Evolutionary conservation across 2,329 filamentous ascomycete genomes (phyloP), one percentile per base, ranked within the genome.

Genomic region (Phyllachora maydis): DNA sequence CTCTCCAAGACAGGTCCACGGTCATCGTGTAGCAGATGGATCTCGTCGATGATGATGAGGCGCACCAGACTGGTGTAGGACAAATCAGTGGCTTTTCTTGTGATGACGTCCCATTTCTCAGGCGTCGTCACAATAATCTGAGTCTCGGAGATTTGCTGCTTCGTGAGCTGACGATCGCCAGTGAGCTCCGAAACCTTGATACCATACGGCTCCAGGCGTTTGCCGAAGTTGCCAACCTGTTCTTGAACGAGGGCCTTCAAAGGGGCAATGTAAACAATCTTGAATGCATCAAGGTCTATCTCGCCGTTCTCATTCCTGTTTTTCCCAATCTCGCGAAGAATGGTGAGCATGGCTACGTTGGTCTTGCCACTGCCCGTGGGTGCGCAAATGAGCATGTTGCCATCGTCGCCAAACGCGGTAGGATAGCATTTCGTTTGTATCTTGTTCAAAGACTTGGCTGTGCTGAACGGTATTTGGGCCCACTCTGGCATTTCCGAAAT

Each of bases 71-170:
- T 91, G 10, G 83, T 98, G 49, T 98, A 98, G 37, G 82, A 91
- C 26, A 88, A 67, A 43, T 98, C 90, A 2, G 85, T 93, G 5
- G 85, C 83, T 49, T 98, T 98, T 49, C 90, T 70, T 5, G 90
- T 98, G 36, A 98, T 93, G 35, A 98, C 85, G 49, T 98, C 88
- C 77, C 82, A 98, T 52, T 98, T 98, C 49, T 98, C 88, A 11
- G 88, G 88, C 0, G 88, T 98, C 1, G 88, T 98, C 28, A 98
- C 83, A 36, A 98, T 98, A 36, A 98, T 73, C 45, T 98, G 85
- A 1, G 88, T 98, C 40, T 98, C 88, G 2, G 85, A 70, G 32
- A 98, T 95, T 56, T 98, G 88, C 46, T 92, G 82, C 50, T 98
- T 98, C 11, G 85, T 98, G 42, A 98, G 73, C 50, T 95, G 88